Base-by-base conservation (phyloP, 106 monocot genomes). In the Iris macrosiphon region DNA sequence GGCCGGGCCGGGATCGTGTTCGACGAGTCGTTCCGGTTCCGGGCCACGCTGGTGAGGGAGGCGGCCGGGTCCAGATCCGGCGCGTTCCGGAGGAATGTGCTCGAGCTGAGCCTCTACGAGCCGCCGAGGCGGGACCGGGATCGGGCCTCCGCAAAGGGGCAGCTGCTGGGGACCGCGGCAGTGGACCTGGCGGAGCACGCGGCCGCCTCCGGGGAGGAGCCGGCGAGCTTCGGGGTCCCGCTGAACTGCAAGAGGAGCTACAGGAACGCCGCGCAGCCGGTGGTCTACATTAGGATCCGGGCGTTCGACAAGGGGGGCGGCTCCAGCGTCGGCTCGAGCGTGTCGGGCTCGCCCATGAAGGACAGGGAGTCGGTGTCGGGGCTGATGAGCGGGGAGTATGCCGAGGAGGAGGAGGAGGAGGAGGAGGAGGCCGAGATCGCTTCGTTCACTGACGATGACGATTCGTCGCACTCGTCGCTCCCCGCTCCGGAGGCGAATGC, bases 351-450 rank as follows among this genome's bases (percentile, higher is more conserved):
- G 40, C 39, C 22, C 10, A 19, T 33, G 32, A 20, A 34, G 4
- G 18, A 51, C 6, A 47, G 54, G 20, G 78, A 57, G 33, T 57
- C 55, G 32, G 16, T 64, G 27, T 58, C 62, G 1, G 76, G 79
- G 62, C 75, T 81, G 44, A 52, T 17, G 9, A 71, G 73, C 4
- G 49, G 60, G 40, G 76, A 77, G 23, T 67, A 45, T 35, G 80
- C 80, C 46, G 64, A 39, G 2, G 63, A 55, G 21, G 88, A 73
- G 29, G 93, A 73, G 57, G 78, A 80, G 48, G 75, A 84, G 38
- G 61, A 77, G 3, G 94, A 85, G 48, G 88, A 90, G 68, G 78
- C 68, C 35, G 93, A 95, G 65, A 73, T 95, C 53, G 72, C 88
- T 6, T 72, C 80, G 1, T 95, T 89, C 37, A 89, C 94, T 25